Base-by-base conservation (phyloP, 2,329 filamentous ascomycete species). In the Fusarium annulatum region DNA sequence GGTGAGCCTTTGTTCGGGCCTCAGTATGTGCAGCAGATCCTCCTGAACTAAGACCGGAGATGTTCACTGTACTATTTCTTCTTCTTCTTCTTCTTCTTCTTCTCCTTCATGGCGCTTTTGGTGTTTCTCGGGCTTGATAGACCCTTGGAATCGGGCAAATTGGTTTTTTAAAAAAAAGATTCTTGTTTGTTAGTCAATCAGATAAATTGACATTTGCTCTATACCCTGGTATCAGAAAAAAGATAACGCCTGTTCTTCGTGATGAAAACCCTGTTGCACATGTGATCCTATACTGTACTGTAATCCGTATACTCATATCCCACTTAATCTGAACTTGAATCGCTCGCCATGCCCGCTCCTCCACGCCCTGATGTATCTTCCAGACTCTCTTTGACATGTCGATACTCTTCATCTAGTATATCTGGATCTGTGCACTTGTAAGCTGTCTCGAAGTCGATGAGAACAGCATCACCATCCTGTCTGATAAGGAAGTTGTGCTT, bases 381-480 rank as follows among this genome's bases (percentile, higher is more conserved):
- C n/a, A 79, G 59, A 7, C 73, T 73, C 48, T 69, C 72, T 58
- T 73, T 61, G 6, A 79, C 60, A 45, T 67, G 62, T 2, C 62
- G 60, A n/a, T 76, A 79, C 68, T 79, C 77, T 26, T 72, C 73
- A 21, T 78, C 74, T 9, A 79, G 55, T 30, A 77, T 58, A 11
- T 73, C 71, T 21, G 42, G 55, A 33, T 79, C 63, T 21, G 53
- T 46, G 45, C 74, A 79, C 59, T 72, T 77, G 71, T 79, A 68
- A 15, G 80, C 79, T 63, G 76, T 77, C 69, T 82, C 80, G 64
- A 82, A 81, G 62, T 82, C 80, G 21, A 81, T 68, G 36, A 82
- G 59, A 23, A 78, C 69, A 34, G 77, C 79, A 19, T 76, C 72
- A 7, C 76, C 66, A 15, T 75, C 72, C 12, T 71, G 72, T 21